These are phyloP conservation scores for Fonsecaea monophora DNA, from an alignment of 2,329 filamentous ascomycete species.

Conservation along the genomic window DNA sequence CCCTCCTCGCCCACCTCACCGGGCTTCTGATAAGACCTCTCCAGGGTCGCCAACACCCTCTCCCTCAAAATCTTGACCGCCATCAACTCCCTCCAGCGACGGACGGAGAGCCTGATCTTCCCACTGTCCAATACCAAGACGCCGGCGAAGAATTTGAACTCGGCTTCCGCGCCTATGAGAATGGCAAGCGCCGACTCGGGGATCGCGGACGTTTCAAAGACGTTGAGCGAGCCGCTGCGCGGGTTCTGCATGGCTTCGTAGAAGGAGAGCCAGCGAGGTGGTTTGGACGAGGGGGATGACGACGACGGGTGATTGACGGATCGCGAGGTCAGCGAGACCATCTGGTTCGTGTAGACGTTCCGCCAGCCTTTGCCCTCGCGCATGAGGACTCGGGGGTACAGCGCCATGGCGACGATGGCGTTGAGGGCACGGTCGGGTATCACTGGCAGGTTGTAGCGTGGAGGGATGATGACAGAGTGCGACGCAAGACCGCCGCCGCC, in stretches of 20 bases:
- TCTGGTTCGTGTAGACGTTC: slow-evolving; percentile 91
- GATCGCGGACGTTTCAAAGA: slow-evolving; percentile 82
- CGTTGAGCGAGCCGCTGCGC: slow-evolving; percentile 78
- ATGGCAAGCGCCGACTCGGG: slow-evolving; percentile 84
- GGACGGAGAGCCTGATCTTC: slow-evolving; percentile 78
- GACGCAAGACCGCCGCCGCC: slow-evolving; percentile 63
- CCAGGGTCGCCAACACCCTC: slow-evolving; percentile 24
- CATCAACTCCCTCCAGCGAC: slow-evolving; percentile 89
- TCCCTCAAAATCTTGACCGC: slow-evolving; percentile 80
- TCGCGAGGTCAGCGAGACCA: slow-evolving; percentile 82
- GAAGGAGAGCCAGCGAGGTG: slow-evolving; percentile 83
- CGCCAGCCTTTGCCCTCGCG: slow-evolving; percentile 86
- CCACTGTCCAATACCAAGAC: slow-evolving; percentile 88
- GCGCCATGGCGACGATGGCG: slow-evolving; percentile 88
- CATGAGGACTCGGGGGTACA: slow-evolving; percentile 90
- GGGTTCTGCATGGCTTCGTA: slow-evolving; percentile 93
- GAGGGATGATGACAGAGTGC: slow-evolving; percentile 76
- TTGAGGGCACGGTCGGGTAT: slow-evolving; percentile 79
- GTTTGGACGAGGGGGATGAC: slow-evolving; percentile 15
- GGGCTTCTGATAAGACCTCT: slow-evolving; percentile 22
- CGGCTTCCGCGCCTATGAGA: slow-evolving; percentile 79
- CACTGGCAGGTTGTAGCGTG: slow-evolving; percentile 74
- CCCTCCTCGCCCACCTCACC: slow-evolving; percentile 20
- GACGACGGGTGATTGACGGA: slow-evolving; percentile 67
- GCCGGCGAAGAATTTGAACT: slow-evolving; percentile 88